Conservation (phyloP, 371 early-diverging fungal species). For the Rhizomucor miehei region DNA sequence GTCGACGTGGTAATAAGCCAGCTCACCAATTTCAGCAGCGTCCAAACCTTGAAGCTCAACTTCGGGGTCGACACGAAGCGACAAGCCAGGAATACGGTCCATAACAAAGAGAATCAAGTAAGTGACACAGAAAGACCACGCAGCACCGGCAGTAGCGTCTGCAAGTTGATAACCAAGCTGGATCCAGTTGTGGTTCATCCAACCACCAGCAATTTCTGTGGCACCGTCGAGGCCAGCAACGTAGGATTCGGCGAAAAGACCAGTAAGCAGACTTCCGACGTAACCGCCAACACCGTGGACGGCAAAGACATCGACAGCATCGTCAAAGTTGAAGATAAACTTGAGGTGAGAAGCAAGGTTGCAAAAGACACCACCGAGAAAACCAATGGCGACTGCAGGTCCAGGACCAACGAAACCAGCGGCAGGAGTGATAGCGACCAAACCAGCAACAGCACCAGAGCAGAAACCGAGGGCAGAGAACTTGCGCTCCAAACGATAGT, state of each 20-base stretch:
- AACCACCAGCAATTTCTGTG: constrained; percentile 72
- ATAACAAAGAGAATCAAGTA: constrained; percentile 72
- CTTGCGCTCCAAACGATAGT: constrained; percentile 74
- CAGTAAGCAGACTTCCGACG: constrained; percentile 83
- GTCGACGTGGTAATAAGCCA: constrained; percentile 59
- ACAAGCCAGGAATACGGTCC: constrained; percentile 77
- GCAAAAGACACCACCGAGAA: constrained; percentile 69
- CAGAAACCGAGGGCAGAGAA: constrained; percentile 89
- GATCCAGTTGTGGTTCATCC: constrained; percentile 78
- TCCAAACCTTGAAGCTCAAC: constrained; percentile 76
- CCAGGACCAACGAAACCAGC: constrained; percentile 88
- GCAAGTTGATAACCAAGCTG: constrained; percentile 83
- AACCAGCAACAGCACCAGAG: constrained; percentile 88
- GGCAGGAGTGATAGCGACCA: constrained; percentile 93
- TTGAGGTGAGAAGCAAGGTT: constrained; percentile 79
- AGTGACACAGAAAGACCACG: constrained; percentile 79
- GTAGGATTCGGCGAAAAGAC: constrained; percentile 80
- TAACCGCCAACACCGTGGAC: constrained; percentile 86
- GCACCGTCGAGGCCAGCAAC: constrained; percentile 76
- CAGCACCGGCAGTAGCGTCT: constrained; percentile 69
- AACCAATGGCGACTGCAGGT: constrained; percentile 79
- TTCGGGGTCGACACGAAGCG: constrained; percentile 70
- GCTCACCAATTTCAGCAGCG: constrained; percentile 76
- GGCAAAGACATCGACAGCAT: constrained; percentile 85
- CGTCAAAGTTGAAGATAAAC: constrained; percentile 81